These are phyloP conservation scores for Endoconidiophora laricicola DNA, from an alignment of 2,329 filamentous ascomycete species.

Conservation along the genomic window DNA sequence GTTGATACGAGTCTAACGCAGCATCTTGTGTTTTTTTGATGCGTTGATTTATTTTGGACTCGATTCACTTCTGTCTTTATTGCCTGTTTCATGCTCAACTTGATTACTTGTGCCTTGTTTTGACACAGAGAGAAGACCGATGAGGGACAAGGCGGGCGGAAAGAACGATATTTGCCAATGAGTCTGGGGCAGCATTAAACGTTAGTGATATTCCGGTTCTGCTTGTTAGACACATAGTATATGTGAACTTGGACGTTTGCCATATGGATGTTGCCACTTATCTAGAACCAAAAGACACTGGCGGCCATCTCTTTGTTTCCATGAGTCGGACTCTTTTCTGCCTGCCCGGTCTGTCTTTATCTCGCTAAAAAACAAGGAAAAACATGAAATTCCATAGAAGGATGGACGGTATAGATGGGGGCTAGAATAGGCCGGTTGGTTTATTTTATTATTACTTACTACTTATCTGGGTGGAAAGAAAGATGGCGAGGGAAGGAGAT, in stretches of 20 bases:
- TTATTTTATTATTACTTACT: not conserved
- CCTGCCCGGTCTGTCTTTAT: not conserved
- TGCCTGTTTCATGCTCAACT: not conserved
- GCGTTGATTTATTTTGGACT: not conserved
- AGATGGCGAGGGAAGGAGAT: not conserved
- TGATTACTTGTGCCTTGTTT: not conserved
- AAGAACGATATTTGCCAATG: too few relatives aligned
- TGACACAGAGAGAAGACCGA: not conserved
- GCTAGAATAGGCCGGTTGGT: not conserved
- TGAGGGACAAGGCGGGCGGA: too few relatives aligned
- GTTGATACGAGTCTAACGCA: conserved; percentile 20
- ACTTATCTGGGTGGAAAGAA: not conserved
- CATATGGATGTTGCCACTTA: too few relatives aligned
- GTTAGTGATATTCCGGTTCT: too few relatives aligned
- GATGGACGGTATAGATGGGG: not conserved
- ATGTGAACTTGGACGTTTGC: too few relatives aligned
- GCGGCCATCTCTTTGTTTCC: too few relatives aligned
- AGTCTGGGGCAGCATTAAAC: too few relatives aligned
- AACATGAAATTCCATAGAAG: not conserved
- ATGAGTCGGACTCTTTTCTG: not conserved
- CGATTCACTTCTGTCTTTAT: not conserved
- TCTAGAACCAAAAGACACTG: too few relatives aligned
- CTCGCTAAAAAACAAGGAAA: not conserved
- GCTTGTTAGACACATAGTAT: too few relatives aligned
- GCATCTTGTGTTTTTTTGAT: conserved; percentile 16